Evolutionary conservation across 2,329 filamentous ascomycete species (phyloP), one percentile per base, ranked within the genome.

Genomic region (Alternaria brassicae): DNA sequence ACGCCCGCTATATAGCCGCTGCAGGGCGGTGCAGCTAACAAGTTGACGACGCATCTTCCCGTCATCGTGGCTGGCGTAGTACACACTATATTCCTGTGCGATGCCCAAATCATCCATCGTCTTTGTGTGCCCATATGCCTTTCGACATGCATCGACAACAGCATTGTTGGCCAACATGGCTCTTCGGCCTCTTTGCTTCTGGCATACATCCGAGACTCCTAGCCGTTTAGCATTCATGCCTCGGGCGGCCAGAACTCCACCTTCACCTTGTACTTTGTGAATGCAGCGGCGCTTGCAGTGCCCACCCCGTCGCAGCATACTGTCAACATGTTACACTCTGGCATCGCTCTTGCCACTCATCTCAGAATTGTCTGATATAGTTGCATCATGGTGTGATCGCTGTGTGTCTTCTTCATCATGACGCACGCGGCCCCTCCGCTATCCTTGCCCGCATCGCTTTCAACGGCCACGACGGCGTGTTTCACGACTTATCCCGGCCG

Each of bases 1-100:
- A 50, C 25, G 44, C 21, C 40, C 53, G 53, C 53, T 27, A 52
- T 39, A 60, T 51, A 36, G 45, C 56, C 47, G 57, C 52, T 60
- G 53, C 57, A 48, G 49, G 49, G 49, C 49, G 39, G 34, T 52
- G 49, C 49, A 23, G 23, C 49, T 32, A 41, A 52, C 49, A 48
- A 23, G 19, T 48, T 48, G 44, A 36, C 44, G 44, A 48, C 60
- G 60, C 66, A 48, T 45, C 47, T 60, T 57, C 45, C 65, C 58
- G 53, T 65, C 60, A 59, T 63, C 68, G 69, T 72, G 69, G 73
- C 70, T 72, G 68, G 72, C 55, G 71, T 71, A 52, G 55, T 66
- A 73, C n/a, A n/a, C n/a, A n/a, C 68, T 61, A 65, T 23, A 53
- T 34, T 61, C 61, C 61, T 62, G 44, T 23, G 21, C 57, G 63